Evolutionary conservation across 2,329 filamentous ascomycete species (phyloP).

Genomic region (Fusarium anthophilum): DNA sequence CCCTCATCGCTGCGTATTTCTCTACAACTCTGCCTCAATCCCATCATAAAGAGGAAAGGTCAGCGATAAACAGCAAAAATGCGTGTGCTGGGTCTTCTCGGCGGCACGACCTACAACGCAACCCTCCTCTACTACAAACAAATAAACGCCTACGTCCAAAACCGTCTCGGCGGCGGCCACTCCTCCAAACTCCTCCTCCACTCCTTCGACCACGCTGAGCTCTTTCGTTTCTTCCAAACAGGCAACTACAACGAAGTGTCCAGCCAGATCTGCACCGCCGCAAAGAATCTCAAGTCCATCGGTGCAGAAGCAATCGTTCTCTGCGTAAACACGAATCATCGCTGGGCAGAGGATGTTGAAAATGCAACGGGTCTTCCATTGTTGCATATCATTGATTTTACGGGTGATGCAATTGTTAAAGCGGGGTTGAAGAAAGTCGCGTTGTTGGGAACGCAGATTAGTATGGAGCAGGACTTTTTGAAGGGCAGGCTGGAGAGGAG

Average conservation of each 20-base stretch:
- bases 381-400: neutral
- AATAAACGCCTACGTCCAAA: conserved; percentile 6
- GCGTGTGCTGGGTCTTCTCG: conserved; percentile 4
- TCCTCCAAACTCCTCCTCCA: conserved; percentile 6
- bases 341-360: conserved; percentile 2
- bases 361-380: neutral
- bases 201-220: neutral
- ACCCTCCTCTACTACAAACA: conserved; percentile 3
- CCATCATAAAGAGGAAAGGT: fast-evolving
- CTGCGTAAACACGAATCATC: conserved; percentile 10
- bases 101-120: conserved; percentile 2
- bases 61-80: neutral
- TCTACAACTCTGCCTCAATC: neutral
- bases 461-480: conserved; percentile 8
- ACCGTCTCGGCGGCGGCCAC: neutral
- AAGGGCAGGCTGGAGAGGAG: neutral
- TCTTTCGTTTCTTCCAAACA: neutral
- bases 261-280: neutral
- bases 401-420: neutral
- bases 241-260: conserved; percentile 8
- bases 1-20: neutral
- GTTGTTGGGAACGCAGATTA: neutral
- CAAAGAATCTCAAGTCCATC: conserved; percentile 6
- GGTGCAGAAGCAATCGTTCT: conserved; percentile 12
- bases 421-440: neutral